These are phyloP conservation scores for Chloranthus sessilifolius DNA, from an alignment of 164 flowering plant species.

Conservation along the genomic window DNA sequence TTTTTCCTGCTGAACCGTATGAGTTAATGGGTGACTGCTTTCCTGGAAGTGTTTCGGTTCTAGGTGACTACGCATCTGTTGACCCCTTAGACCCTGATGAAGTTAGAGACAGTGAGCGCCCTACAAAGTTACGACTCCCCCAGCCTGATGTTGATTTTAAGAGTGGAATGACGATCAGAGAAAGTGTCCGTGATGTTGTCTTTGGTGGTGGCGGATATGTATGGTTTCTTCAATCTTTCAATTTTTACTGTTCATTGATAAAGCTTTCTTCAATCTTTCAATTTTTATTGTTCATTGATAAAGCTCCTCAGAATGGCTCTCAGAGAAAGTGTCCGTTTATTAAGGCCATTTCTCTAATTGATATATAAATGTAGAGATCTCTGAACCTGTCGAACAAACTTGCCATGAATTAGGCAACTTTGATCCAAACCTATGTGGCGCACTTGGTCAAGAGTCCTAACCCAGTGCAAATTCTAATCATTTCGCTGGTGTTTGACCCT, in stretches of 20 bases:
- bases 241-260: background rate
- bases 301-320: too few relatives aligned
- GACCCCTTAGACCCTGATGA: constrained; percentile 93
- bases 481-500: too few relatives aligned
- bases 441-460: too few relatives aligned
- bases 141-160: constrained; percentile 52
- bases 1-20: constrained; percentile 84
- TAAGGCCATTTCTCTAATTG: too few relatives aligned
- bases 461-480: too few relatives aligned
- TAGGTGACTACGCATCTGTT: constrained; percentile 80
- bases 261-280: background rate
- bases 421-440: too few relatives aligned
- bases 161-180: constrained; percentile 70
- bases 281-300: too few relatives aligned
- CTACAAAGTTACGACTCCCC: constrained; percentile 78
- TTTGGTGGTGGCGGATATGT: constrained; percentile 85
- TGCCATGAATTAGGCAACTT: too few relatives aligned
- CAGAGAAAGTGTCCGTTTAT: too few relatives aligned
- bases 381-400: too few relatives aligned
- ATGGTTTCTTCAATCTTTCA: too few relatives aligned
- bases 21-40: constrained; percentile 69
- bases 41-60: constrained; percentile 65
- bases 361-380: too few relatives aligned
- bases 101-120: constrained; percentile 87
- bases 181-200: constrained; percentile 82